phyloP scores from a whole-genome alignment of 768 basidiomycete species.

The Tephrocybe sp. region DNA sequence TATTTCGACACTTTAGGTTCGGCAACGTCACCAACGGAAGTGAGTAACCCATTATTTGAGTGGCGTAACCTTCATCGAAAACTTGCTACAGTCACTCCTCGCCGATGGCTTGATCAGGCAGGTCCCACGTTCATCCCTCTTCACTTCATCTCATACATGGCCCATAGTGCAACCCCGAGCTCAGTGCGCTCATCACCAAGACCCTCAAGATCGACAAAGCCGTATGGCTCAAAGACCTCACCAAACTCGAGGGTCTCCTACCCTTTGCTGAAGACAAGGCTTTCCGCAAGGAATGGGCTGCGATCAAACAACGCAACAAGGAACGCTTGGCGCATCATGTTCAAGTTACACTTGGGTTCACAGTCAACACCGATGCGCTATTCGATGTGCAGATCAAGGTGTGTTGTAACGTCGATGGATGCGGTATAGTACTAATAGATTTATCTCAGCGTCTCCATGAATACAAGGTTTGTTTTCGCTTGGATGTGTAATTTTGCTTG shows the following conservation, averaged over 20 bases:
- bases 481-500: background rate
- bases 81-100: conserved; percentile 93
- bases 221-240: conserved; percentile 85
- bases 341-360: conserved; percentile 67
- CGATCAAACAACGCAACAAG: conserved; percentile 90
- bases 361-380: conserved; percentile 73
- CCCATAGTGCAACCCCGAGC: conserved; percentile 80
- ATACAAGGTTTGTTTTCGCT: conserved; percentile 70
- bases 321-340: conserved; percentile 80
- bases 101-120: conserved; percentile 88
- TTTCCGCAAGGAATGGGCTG: conserved; percentile 81
- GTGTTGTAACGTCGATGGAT: conserved; percentile 6
- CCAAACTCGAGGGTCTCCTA: conserved; percentile 75
- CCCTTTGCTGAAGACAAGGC: conserved; percentile 67
- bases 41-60: no score
- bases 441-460: conserved; percentile 77
- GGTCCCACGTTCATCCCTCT: background rate
- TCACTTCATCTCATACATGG: background rate
- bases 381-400: conserved; percentile 93
- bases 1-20: conserved; percentile 44
- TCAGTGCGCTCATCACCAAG: conserved; percentile 82
- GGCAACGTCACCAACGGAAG: conserved; percentile 93
- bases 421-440: no score
- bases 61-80: no score
- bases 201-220: conserved; percentile 74